Base-by-base conservation (phyloP, 1,139 yeast species). In the Candida tetrigidarum region DNA sequence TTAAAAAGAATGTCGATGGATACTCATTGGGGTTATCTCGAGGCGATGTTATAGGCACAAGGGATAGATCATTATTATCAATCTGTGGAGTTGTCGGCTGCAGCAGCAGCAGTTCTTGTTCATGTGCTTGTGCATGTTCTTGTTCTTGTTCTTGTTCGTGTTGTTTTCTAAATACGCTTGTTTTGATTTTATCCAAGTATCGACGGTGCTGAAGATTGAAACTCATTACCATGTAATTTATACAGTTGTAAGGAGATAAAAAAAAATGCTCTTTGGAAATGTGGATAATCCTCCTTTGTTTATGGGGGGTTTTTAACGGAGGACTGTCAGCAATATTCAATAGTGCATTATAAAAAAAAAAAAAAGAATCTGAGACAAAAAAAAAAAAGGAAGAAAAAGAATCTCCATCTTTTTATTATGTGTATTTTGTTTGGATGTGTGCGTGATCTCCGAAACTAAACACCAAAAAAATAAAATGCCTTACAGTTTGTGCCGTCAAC, bases 1-100 rank as follows among this genome's bases (percentile, higher is more conserved):
- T 65, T 38, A 69, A 58, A 44, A 63, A 58, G 37, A 66, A 59
- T n/a, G 66, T 54, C 15, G 68, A 58, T 3, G 63, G 62, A 33
- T 51, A 51, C 19, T 44, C 41, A 14, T 48, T 37, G 6, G 46
- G 50, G 26, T 44, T 39, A 33, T 49, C 52, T 10, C 49, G 47
- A 2, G 56, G 56, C 9, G 54, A 50, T 11, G 54, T 51, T 12
- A 48, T 39, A 3, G 56, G 56, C 11, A 48, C 34, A 29, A 51
- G 43, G 6, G 51, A 37, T 25, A 50, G 37, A 18, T 45, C 50
- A 19, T 43, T 26, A 15, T 37, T 40, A 26, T 20, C 32, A 16
- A 37, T n/a, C 6, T 16, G 28, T 10, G 16, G 8, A 5, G 25
- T 11, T 25, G 39, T 18, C n/a, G 22, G 5, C 16, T 3, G 8